A percentile compares a stretch with the other conserved stretches of the same genome.
Conservation (phyloP, 2,329 filamentous ascomycete genomes). For the Aspergillus sp. region DNA sequence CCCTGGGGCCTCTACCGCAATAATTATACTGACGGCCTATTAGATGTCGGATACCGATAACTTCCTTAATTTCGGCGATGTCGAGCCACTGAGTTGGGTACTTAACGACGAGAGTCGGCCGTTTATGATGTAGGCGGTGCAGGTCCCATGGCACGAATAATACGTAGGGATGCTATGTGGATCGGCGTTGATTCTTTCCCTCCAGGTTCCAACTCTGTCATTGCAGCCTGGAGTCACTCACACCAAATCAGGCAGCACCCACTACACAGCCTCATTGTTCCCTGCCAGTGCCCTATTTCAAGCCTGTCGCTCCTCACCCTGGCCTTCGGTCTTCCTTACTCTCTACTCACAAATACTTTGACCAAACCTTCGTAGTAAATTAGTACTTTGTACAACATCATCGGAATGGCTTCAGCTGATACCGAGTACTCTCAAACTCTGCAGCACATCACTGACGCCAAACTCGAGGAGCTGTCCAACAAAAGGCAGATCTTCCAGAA, state of each 20-base stretch:
- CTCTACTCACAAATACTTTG: background rate
- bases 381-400: no score
- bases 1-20: no score
- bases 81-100: constrained; percentile 21
- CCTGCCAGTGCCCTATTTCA: background rate
- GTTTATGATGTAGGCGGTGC: background rate
- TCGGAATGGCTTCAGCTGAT: background rate
- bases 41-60: constrained; percentile 32
- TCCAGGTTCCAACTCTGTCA: no score
- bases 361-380: no score
- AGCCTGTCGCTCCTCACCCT: background rate
- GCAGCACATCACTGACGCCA: constrained; percentile 16
- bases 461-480: constrained; percentile 15
- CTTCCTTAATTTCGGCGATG: constrained; percentile 24
- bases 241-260: no score
- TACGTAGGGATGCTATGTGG: no score
- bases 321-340: background rate
- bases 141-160: background rate
- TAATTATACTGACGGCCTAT: background rate
- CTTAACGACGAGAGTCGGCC: constrained; percentile 9
- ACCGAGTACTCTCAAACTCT: constrained; percentile 12
- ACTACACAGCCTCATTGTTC: background rate
- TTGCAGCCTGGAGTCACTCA: no score
- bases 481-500: constrained; percentile 12
- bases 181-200: no score